Evolutionary conservation across 805 yeast species (phyloP).

Genomic region (Saturnispora sanitii): DNA sequence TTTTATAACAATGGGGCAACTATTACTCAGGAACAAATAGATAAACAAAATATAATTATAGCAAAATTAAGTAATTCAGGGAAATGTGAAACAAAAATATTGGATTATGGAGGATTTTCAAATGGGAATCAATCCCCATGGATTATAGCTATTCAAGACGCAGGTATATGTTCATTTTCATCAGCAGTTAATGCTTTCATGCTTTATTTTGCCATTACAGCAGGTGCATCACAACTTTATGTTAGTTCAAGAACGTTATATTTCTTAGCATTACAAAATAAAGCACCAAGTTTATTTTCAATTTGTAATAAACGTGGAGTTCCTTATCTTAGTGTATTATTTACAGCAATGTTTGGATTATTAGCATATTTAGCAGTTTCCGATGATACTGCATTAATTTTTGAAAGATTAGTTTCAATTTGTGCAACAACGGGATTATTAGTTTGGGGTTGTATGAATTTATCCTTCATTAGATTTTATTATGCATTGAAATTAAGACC

Average conservation of each 20-base stretch:
- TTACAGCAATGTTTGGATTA: conserved; percentile 51
- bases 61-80: conserved; percentile 22
- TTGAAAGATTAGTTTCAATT: conserved; percentile 56
- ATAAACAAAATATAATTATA: conserved; percentile 13
- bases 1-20: conserved; percentile 32
- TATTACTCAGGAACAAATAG: conserved; percentile 14
- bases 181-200: conserved; percentile 42
- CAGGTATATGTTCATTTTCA: conserved; percentile 42
- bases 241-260: conserved; percentile 54
- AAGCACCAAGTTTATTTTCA: conserved; percentile 54
- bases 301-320: conserved; percentile 56
- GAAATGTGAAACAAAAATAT: conserved; percentile 18
- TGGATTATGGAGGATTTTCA: conserved; percentile 29
- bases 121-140: conserved; percentile 49
- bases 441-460: conserved; percentile 66
- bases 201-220: conserved; percentile 45
- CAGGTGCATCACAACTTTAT: conserved; percentile 48
- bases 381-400: conserved; percentile 48
- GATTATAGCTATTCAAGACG: conserved; percentile 44
- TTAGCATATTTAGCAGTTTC: conserved; percentile 53
- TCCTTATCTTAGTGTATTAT: conserved; percentile 61
- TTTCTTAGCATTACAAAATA: conserved; percentile 42
- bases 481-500: conserved; percentile 45
- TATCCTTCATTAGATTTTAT: conserved; percentile 44
- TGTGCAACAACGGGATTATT: conserved; percentile 68